These are phyloP conservation scores for Parasitella parasitica DNA, from an alignment of 371 early-diverging fungal species.

Conservation along the genomic window DNA sequence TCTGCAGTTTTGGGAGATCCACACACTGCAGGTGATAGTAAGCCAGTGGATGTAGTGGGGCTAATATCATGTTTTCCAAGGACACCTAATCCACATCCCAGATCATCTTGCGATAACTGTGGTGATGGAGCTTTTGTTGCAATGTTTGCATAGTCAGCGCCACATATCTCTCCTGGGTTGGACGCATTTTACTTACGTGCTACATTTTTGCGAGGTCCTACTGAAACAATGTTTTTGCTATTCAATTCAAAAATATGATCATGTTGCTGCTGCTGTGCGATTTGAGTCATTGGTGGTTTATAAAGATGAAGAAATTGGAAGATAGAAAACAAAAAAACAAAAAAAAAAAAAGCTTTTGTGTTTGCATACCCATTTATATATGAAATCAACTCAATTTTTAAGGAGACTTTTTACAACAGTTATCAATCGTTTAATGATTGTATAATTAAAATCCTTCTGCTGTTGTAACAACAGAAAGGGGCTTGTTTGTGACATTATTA, in stretches of 20 bases:
- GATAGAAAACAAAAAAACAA: not conserved
- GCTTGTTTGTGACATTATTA: not conserved
- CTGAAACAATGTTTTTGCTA: not conserved
- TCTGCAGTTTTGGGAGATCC: not conserved
- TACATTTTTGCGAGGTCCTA: not conserved
- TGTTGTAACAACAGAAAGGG: not conserved
- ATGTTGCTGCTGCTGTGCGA: not conserved
- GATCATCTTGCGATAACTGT: constrained; percentile 14
- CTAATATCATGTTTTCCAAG: not conserved
- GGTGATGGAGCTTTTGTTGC: constrained; percentile 8
- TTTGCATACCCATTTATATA: not conserved
- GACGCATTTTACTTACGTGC: not conserved
- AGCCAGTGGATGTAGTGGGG: not conserved
- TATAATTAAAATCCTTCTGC: not conserved
- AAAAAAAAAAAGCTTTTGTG: not conserved
- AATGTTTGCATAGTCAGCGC: no score
- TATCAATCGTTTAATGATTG: not conserved
- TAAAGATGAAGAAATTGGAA: not conserved
- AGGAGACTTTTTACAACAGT: not conserved
- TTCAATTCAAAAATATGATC: not conserved
- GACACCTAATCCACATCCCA: not conserved
- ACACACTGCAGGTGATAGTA: not conserved
- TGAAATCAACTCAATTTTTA: not conserved
- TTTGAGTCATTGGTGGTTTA: not conserved
- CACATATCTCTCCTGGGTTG: not conserved